Evolutionary conservation across 495 filamentous ascomycete genomes (phyloP), one percentile per base, ranked within the genome.

Genomic region (Trichoderma virens): DNA sequence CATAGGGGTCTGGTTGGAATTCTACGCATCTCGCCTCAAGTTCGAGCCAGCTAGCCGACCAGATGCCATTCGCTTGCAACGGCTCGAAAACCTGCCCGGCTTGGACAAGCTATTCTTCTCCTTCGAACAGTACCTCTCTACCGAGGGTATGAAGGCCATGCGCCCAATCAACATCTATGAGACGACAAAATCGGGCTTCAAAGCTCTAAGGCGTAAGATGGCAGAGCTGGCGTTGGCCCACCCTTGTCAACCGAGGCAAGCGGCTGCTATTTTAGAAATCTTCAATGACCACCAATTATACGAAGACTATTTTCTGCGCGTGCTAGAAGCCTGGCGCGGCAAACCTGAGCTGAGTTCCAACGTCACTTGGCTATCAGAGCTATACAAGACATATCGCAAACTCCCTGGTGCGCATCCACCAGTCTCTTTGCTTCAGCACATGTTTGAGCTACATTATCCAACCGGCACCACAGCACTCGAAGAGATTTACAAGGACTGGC

Each of bases 401-500:
- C 62, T 74, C 20, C 68, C 71, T 18, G 71, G 65, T 41, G 65
- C 70, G 41, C 66, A 67, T 27, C 72, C 74, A 13, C 70, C 69
- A 41, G 64, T 68, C 18, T 51, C 31, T 3, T 62, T 77, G 34
- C 69, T 86, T 7, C 69, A 79, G 34, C 65, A 67, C 20, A 69
- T 80, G 9, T 75, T 85, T 64, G 67, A 76, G n/a, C 71, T 73
- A 64, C 74, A 80, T 64, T 74, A 76, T 62, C 65, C 69, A 18
- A 34, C 72, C 64, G 68, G 79, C 54, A 68, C 70, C 28, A 67
- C 66, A 6, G 83, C 78, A 3, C 75, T 88, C 65, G 75, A 82
- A 60, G 67, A 76, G 62, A 65, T 88, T n/a, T 73, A 82, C 62
- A 72, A 79, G 35, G 86, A 88, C 68, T 88, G 79, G 76, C 74